Evolutionary conservation across 129 eudicot genomes (phyloP).

Genomic region (Helichrysum umbraculigerum): DNA sequence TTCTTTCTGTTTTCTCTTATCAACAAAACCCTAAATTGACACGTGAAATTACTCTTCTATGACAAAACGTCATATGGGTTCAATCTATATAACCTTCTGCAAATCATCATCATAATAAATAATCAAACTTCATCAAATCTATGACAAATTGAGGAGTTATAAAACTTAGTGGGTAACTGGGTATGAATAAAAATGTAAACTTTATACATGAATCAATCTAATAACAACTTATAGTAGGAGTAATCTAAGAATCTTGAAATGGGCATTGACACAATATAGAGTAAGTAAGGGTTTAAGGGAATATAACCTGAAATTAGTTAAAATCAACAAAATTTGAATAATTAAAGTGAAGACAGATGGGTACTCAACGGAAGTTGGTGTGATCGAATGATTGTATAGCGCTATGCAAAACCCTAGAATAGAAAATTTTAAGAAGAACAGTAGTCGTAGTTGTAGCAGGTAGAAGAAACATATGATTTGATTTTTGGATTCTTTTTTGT

Average conservation of each 20-base stretch:
- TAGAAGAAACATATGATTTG: too few species aligned
- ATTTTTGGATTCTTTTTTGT: too few species aligned
- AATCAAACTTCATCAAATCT: conserved; percentile 9
- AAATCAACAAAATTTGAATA: not conserved
- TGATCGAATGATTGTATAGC: too few species aligned
- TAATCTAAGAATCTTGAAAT: conserved; percentile 13
- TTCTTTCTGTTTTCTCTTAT: conserved; percentile 22
- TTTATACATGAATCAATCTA: conserved; percentile 18
- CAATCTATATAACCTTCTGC: not conserved
- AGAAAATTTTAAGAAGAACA: too few species aligned
- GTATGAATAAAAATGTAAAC: conserved; percentile 9
- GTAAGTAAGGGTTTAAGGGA: not conserved
- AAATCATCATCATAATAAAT: not conserved
- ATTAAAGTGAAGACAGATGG: not conserved
- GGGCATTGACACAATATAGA: conserved; percentile 13
- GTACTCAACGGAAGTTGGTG: not conserved
- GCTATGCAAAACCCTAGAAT: too few species aligned
- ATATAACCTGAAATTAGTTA: not conserved
- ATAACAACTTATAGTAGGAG: conserved; percentile 17
- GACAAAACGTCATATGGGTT: not conserved
- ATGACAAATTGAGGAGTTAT: not conserved
- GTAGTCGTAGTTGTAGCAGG: too few species aligned
- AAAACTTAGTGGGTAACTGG: conserved; percentile 7
- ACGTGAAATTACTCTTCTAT: not conserved
- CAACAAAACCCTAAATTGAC: conserved; percentile 18